Conservation (phyloP, 345 rosid genomes). For the Melastoma malabathricum region DNA sequence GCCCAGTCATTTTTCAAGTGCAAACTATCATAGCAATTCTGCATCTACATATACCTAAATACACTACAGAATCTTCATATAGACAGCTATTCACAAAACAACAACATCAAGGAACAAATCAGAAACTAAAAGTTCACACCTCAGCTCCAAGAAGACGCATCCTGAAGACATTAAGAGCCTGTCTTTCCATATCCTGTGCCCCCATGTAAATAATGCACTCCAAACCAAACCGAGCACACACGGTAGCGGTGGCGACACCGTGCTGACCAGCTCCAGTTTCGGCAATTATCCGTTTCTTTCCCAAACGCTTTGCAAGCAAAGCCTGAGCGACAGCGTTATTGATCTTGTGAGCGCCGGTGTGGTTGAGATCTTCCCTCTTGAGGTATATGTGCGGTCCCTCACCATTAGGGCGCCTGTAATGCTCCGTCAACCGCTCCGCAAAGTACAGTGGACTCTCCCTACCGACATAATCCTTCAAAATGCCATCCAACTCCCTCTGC, state of each 20-base stretch:
- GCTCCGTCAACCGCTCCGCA: slow-evolving; percentile 78
- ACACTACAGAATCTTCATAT: too few species aligned
- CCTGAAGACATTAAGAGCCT: slow-evolving; percentile 80
- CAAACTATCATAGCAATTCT: too few species aligned
- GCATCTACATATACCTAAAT: too few species aligned
- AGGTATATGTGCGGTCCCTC: slow-evolving; percentile 79
- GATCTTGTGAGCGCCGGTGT: slow-evolving; percentile 87
- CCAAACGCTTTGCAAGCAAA: slow-evolving; percentile 75
- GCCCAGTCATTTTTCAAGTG: too few species aligned
- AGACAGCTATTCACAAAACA: background rate
- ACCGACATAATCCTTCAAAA: slow-evolving; percentile 89
- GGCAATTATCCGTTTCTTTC: slow-evolving; percentile 72
- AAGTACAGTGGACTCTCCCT: slow-evolving; percentile 83
- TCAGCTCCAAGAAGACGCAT: slow-evolving; percentile 91
- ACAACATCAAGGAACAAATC: background rate
- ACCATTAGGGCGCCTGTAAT: slow-evolving; percentile 59
- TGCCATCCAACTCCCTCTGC: slow-evolving; percentile 61
- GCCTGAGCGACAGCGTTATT: slow-evolving; percentile 89
- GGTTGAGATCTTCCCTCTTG: slow-evolving; percentile 96
- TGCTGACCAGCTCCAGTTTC: slow-evolving; percentile 98
- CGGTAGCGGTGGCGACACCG: slow-evolving; percentile 95
- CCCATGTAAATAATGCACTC: slow-evolving; percentile 84
- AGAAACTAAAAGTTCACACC: slow-evolving; percentile 20
- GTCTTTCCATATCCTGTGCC: slow-evolving; percentile 92
- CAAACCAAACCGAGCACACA: slow-evolving; percentile 78